These are phyloP conservation scores for Sphagnum tenellum DNA, from an alignment of 225 moss, liverwort and hornwort species.

Conservation along the genomic window DNA sequence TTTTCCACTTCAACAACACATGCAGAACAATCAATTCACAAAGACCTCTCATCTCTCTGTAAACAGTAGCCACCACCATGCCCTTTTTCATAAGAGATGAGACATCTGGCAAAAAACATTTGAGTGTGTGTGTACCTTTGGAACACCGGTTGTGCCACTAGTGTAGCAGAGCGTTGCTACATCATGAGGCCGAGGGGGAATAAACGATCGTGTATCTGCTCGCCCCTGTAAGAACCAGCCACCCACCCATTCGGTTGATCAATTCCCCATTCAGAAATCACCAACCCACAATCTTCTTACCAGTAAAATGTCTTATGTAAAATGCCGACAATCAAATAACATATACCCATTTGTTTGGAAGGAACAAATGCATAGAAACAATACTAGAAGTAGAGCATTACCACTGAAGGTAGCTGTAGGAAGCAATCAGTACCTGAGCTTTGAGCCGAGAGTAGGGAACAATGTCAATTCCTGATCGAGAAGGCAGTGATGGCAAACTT, in stretches of 20 bases:
- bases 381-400: too few species aligned
- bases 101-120: too few species aligned
- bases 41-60: too few species aligned
- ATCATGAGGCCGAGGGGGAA: conserved; percentile 68
- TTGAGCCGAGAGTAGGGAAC: conserved; percentile 62
- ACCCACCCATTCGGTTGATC: too few species aligned
- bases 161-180: conserved; percentile 92
- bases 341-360: too few species aligned
- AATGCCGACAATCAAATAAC: neutral
- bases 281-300: neutral
- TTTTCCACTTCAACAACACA: too few species aligned
- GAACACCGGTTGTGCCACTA: conserved; percentile 93
- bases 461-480: conserved; percentile 69
- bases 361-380: too few species aligned
- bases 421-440: conserved; percentile 37
- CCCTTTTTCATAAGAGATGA: too few species aligned
- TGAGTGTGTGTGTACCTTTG: conserved; percentile 37
- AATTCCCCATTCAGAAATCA: too few species aligned
- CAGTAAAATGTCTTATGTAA: neutral
- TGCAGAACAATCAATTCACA: too few species aligned
- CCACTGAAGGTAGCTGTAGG: too few species aligned
- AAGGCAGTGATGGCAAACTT: conserved; percentile 40
- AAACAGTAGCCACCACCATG: too few species aligned
- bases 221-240: conserved; percentile 32
- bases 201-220: conserved; percentile 55